Evolutionary conservation across 371 early-diverging fungal species (phyloP).

Genomic region (Phascolomyces articulosus): DNA sequence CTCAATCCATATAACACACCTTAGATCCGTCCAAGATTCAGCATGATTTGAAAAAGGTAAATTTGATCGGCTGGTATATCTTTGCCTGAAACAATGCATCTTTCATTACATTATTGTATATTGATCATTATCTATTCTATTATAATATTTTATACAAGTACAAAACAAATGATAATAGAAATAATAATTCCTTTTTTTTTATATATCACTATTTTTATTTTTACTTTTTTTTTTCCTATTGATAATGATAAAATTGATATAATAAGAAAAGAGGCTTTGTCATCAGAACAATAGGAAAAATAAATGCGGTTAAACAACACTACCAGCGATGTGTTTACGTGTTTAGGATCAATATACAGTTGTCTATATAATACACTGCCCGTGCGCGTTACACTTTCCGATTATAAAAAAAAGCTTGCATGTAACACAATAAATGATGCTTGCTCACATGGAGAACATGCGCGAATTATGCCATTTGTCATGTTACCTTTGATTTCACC

Average conservation of each 20-base stretch:
- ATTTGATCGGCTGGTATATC: constrained; percentile 3
- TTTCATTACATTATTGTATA: background rate
- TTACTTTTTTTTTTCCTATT: too few relatives aligned
- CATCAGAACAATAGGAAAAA: too few relatives aligned
- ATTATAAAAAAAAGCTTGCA: background rate
- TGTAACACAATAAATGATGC: background rate
- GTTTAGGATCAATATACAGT: too few relatives aligned
- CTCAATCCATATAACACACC: background rate
- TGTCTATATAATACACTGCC: background rate
- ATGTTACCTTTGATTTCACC: too few relatives aligned
- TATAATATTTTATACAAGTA: too few relatives aligned
- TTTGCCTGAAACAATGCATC: background rate
- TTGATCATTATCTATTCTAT: background rate
- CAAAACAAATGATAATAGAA: too few relatives aligned
- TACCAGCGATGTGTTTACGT: too few relatives aligned
- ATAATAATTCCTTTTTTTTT: too few relatives aligned
- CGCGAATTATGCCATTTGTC: constrained; percentile 3
- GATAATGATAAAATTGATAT: too few relatives aligned
- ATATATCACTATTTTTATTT: too few relatives aligned
- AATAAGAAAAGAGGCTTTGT: too few relatives aligned
- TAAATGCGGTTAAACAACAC: background rate
- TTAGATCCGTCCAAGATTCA: background rate
- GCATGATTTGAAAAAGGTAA: background rate
- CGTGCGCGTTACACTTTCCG: background rate
- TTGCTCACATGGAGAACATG: background rate